Evolutionary conservation across 768 basidiomycete genomes (phyloP), one percentile per base, ranked within the genome.

Genomic region (Tephrocybe rancida): DNA sequence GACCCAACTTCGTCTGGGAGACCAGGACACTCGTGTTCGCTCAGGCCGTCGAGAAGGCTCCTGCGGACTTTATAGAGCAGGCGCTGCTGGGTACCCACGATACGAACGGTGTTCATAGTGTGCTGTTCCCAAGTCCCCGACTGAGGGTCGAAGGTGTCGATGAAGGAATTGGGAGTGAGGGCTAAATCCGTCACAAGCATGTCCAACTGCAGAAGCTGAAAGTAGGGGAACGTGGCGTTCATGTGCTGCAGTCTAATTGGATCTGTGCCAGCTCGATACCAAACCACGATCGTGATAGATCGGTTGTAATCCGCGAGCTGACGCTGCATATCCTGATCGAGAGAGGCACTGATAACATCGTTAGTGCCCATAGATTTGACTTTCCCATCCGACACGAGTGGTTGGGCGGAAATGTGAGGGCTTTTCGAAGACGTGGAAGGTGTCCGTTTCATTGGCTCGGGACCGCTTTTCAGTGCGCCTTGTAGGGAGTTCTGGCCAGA

Each of bases 111-210:
- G 35, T 73, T 73, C 53, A 85, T 77, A 34, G 78, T 73, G 60
- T 87, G 85, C 55, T 87, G 86, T 48, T 87, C 86, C 87, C 87
- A 89, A 49, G 84, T 79, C 0, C 78, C 72, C 0, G 83, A 76
- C 1, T 63, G 54, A 7, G 77, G 72, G 52, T 84, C 79, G 64
- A 78, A 88, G 2, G 82, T 74, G 57, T 89, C 87, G 39, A 89
- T 70, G 61, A 82, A 88, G 2, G 84, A 80, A 11, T 68, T 66
- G 1, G 73, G 49, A 0, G 73, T 72, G 14, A 89, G 72, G 7
- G 79, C 80, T 19, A 89, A 76, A 58, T 85, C 83, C 11, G 71
- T 64, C 3, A 83, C 73, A 52, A 89, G 71, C 7, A 78, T 68
- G 7, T 74, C 66, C 56, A 86, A 75, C 22, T 77, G 73, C 4